Base-by-base conservation (phyloP, 2,329 filamentous ascomycete genomes). In the Monosporascus cannonballus region DNA sequence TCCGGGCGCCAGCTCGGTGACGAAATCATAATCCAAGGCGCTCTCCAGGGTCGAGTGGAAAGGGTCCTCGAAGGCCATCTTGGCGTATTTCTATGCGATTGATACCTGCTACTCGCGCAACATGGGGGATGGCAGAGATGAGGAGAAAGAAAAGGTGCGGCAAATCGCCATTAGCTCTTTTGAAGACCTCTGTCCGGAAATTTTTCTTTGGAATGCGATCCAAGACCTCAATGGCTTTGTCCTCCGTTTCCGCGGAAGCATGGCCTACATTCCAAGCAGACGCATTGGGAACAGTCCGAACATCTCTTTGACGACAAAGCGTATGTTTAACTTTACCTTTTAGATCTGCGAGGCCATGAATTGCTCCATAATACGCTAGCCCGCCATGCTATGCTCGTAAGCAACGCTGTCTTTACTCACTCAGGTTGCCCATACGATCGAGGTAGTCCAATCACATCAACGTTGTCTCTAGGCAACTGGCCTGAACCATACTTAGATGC, bases 21-120 rank as follows among this genome's bases (percentile, higher is more conserved):
- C 47, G 50, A 68, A 63, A 17, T 68, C 65, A 55, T 67, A 68
- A 22, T 58, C 48, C 11, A 56, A 22, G 24, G 37, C 48, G 17
- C 47, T 52, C 3, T 47, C 36, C 20, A 51, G 30, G 47, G 53
- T 49, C 8, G 55, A 48, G 34, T 49, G 42, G 30, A 57, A 63
- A 20, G 50, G 51, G 9, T 49, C 39, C 41, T 41, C 39, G 51
- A 58, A 60, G 36, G 36, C 42, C 55, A 57, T 58, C 44, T 48
- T 39, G 48, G 50, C 30, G 39, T 36, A 17, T n/a, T 38, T 14
- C n/a, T 45, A 34, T 11, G 11, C 30, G 30, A 34, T 34, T 34
- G 30, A 34, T 34, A 14, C 30, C 11, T 34, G 30, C 30, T 34
- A 34, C 18, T 20, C 17, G 8, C 18, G 24, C 24, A 46, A 9